Evolutionary conservation across 1,284 basidiomycete genomes (phyloP).

Genomic region (Tylopilus sp.): DNA sequence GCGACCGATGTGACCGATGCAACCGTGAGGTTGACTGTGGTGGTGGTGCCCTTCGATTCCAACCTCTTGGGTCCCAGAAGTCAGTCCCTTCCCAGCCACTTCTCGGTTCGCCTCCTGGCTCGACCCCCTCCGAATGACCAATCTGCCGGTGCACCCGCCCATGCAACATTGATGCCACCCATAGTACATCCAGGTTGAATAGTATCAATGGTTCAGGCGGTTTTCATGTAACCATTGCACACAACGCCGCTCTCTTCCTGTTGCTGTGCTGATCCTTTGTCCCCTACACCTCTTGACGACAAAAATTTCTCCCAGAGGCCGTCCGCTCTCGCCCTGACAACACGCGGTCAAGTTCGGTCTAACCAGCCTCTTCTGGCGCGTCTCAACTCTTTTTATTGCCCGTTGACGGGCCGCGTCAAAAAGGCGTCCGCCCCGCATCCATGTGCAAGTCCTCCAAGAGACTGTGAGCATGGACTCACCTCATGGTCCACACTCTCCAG

Average conservation of each 20-base stretch:
- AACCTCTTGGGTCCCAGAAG: too few species aligned
- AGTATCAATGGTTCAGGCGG: too few species aligned
- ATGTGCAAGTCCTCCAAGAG: slow-evolving; percentile 7
- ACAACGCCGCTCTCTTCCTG: slow-evolving; percentile 32
- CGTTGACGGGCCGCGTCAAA: slow-evolving; percentile 24
- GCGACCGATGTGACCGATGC: too few species aligned
- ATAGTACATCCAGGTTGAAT: too few species aligned
- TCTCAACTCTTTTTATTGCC: slow-evolving; percentile 26
- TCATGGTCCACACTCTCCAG: slow-evolving; percentile 19
- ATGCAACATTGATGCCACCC: too few species aligned
- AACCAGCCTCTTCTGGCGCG: slow-evolving; percentile 29
- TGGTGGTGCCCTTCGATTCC: too few species aligned
- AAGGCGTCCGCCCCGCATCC: slow-evolving; percentile 10
- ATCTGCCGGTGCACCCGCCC: too few species aligned
- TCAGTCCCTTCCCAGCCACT: too few species aligned
- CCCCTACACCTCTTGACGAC: slow-evolving; percentile 4
- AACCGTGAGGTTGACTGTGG: too few species aligned
- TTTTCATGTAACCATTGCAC: slow-evolving; percentile 18
- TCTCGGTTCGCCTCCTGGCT: too few species aligned
- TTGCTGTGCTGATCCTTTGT: slow-evolving; percentile 27
- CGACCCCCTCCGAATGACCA: too few species aligned
- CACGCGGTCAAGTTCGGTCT: slow-evolving; percentile 25
- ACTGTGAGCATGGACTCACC: slow-evolving; percentile 21
- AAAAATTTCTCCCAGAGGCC: slow-evolving; percentile 1
- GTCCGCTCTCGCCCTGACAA: slow-evolving; percentile 8